These are phyloP conservation scores for Ogataea minuta DNA, from an alignment of 805 yeast species.

Conservation along the genomic window DNA sequence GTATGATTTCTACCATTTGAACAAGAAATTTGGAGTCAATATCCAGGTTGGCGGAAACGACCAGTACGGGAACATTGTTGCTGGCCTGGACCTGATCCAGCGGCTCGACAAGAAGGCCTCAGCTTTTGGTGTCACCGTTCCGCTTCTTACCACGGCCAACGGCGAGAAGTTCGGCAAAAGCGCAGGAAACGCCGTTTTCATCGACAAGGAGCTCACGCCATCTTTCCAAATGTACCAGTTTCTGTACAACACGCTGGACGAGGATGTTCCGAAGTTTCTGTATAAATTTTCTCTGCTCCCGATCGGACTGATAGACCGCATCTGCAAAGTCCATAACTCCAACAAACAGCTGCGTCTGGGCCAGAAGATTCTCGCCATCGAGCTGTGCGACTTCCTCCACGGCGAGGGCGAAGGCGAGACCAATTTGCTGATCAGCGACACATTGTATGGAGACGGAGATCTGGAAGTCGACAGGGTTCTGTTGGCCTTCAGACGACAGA, in stretches of 20 bases:
- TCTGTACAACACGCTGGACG: slow-evolving; percentile 77
- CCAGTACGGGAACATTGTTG: slow-evolving; percentile 98
- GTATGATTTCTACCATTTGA: slow-evolving; percentile 84
- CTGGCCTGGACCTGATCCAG: slow-evolving; percentile 85
- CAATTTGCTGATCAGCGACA: slow-evolving; percentile 64
- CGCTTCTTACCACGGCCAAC: slow-evolving; percentile 78
- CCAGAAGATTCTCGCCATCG: slow-evolving; percentile 75
- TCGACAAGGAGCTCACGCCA: slow-evolving; percentile 69
- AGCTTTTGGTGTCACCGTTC: slow-evolving; percentile 82
- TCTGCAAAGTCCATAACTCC: slow-evolving; percentile 50
- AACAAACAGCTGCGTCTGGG: slow-evolving; percentile 69
- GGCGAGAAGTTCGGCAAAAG: slow-evolving; percentile 97
- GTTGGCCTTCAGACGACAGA: slow-evolving; percentile 55
- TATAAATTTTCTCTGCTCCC: slow-evolving; percentile 82
- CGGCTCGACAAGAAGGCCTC: slow-evolving; percentile 40
- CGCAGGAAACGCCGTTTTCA: slow-evolving; percentile 94
- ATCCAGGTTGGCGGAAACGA: slow-evolving; percentile 95
- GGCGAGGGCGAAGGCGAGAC: slow-evolving; percentile 73
- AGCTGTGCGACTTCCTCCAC: slow-evolving; percentile 83
- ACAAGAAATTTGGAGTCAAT: slow-evolving; percentile 53
- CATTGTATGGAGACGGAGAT: slow-evolving; percentile 50
- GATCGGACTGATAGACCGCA: slow-evolving; percentile 48
- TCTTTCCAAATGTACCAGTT: slow-evolving; percentile 84
- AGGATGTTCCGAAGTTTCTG: slow-evolving; percentile 64
- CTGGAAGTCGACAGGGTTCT: slow-evolving; percentile 49